Evolutionary conservation across 441 rosid species (phyloP).

Genomic region (Erodium texanum): DNA sequence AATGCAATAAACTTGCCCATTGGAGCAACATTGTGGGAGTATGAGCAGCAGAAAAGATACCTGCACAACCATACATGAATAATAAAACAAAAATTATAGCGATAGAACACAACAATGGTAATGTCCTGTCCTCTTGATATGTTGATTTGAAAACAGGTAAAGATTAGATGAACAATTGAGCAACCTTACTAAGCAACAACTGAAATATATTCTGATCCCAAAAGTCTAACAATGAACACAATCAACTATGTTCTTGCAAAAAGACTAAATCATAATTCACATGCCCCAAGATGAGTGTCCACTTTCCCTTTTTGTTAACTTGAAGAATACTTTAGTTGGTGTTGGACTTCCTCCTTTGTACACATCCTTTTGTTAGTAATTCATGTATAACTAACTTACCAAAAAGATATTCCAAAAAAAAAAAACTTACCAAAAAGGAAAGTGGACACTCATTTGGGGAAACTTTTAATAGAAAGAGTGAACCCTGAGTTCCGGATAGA

Average conservation of each 20-base stretch:
- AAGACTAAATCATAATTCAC: neutral
- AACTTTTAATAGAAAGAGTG: no score
- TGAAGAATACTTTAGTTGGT: no score
- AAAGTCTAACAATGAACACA: neutral
- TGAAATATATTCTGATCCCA: neutral
- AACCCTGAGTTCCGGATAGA: no score
- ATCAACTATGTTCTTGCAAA: neutral
- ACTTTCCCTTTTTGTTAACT: neutral
- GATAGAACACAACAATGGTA: neutral
- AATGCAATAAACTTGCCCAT: slow-evolving; percentile 60
- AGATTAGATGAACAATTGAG: neutral
- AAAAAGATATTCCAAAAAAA: no score
- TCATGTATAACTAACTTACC: no score
- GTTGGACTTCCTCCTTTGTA: no score
- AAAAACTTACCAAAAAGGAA: neutral
- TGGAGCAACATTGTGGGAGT: slow-evolving; percentile 65
- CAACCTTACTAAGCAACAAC: neutral
- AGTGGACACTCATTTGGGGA: no score
- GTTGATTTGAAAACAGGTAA: neutral
- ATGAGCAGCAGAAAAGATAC: slow-evolving; percentile 70
- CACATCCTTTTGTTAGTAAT: no score
- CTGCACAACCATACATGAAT: slow-evolving; percentile 12
- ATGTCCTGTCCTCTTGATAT: neutral
- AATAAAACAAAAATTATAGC: neutral
- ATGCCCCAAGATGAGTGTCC: neutral